Evolutionary conservation across 352 stramenopile genomes (phyloP), one percentile per base, ranked within the genome.

Genomic region (Phytopythium mirpurense): DNA sequence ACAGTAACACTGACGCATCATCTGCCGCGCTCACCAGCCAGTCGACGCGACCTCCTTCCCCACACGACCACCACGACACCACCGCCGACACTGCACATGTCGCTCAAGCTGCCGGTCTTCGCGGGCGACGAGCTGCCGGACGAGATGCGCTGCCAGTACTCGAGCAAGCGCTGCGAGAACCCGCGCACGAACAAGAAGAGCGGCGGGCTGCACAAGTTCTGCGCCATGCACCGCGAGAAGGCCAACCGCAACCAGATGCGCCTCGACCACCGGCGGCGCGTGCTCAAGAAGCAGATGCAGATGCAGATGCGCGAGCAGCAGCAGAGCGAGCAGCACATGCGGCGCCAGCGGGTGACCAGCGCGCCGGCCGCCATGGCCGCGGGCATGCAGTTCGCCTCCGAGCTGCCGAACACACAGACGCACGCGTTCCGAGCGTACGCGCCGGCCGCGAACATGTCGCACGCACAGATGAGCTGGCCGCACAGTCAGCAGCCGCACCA

Each of bases 241-340:
- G 79, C 79, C 23, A 90, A 90, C 63, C 73, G 73, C 26, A 87
- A 88, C 54, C 80, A 90, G 54, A 87, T 85, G 62, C 70, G 77
- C 3, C 62, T 86, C 23, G 77, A 88, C 51, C 74, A 81, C 47
- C 67, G 74, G 12, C 72, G 77, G 2, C 72, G 77, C 21, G 69
- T 83, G 21, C 32, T 71, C 44, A 83, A 83, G 56, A 68, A 78
- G 54, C 67, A 79, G 44, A 62, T 76, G 45, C 73, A 80, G 54
- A 63, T 70, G 24, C 47, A 65, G 0, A 55, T 68, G 48, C 67
- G 65, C 12, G 59, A 78, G 40, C 69, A 77, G 60, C 70, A 74
- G 54, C 54, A 58, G 31, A 61, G 69, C 11, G 56, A 63, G 40
- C 46, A 63, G 57, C 56, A 75, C 15, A 47, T 65, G 24, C 54